Base-by-base conservation (phyloP, 306 rosid genomes). In the Malus sylvestris region DNA sequence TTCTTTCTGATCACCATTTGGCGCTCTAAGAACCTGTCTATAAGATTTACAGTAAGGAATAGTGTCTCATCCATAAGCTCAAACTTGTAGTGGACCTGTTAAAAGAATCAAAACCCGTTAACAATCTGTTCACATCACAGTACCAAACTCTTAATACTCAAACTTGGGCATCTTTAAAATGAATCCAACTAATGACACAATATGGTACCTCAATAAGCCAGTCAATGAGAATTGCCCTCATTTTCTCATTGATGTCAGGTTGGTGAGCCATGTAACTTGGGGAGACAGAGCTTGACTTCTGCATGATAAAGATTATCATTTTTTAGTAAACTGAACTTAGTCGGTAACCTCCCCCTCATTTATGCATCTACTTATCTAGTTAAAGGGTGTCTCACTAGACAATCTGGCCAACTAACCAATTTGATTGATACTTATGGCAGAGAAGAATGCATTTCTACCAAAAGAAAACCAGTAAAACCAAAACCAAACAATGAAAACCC, bases 21-120 rank as follows among this genome's bases (percentile, higher is more conserved):
- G 67, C 76, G 68, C 20, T 87, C 88, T 66, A 88, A 72, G 72
- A 88, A 88, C 79, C 89, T 83, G 64, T 88, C 91, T 20, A 88
- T 83, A 57, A 88, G 76, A 82, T 83, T 88, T 72, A 85, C 81
- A 0, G 88, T 81, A 46, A 88, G 88, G 66, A 79, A 88, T 25
- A 88, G 71, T n/a, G 89, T 88, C 91, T 88, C 91, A 2, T 88
- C 89, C 89, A 88, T 88, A 60, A 88, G 83, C 72, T 88, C 89
- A 81, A 88, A 88, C 77, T 83, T 88, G 88, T 88, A 85, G 78
- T 88, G 91, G 52, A 88, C 91, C 91, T 88, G 84, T 30, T 25
- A 69, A 16, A 12, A 45, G 45, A 32, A 12, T 27, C 4, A 77
- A 49, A 33, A 67, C 22, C 33, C 22, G 16, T 79, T 71, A 77